Conservation (phyloP, 2,329 filamentous ascomycete genomes). For the Phialophora verrucosa region DNA sequence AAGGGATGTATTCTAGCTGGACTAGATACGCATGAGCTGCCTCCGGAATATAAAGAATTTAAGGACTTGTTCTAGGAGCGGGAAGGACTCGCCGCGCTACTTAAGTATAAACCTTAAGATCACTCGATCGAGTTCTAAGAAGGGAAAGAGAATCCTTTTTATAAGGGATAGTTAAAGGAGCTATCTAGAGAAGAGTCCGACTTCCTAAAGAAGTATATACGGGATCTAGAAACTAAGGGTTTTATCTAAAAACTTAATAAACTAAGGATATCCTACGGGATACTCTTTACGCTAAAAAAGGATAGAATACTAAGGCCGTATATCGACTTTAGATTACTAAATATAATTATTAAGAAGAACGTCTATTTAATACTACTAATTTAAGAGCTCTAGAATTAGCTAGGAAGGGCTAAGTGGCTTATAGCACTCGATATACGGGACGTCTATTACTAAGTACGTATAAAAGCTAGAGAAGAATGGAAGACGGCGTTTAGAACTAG, state of each 20-base stretch:
- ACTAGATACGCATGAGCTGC: neutral
- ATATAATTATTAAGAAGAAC: slow-evolving; percentile 1
- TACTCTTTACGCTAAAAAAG: neutral
- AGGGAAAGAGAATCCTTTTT: too few species aligned
- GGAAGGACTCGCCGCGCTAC: neutral
- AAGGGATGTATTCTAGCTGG: neutral
- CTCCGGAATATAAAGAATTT: neutral
- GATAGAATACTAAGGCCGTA: neutral
- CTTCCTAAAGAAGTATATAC: too few species aligned
- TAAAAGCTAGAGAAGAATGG: too few species aligned
- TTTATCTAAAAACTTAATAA: neutral
- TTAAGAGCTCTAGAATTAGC: neutral
- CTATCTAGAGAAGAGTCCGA: too few species aligned
- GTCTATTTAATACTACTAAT: neutral
- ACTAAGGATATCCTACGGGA: neutral
- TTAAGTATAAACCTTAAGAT: neutral
- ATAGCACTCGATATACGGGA: neutral
- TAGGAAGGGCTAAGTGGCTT: neutral
- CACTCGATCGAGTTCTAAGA: neutral
- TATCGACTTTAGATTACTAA: neutral
- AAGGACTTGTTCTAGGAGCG: neutral
- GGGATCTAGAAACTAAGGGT: too few species aligned
- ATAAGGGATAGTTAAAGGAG: too few species aligned
- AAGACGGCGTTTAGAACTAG: too few species aligned
- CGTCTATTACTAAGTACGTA: slow-evolving; percentile 18